A percentile compares a stretch with the other conserved stretches of the same genome.
Evolutionary conservation across 202 grass and related monocot genomes (phyloP).

Genomic region (Panicum virgatum): DNA sequence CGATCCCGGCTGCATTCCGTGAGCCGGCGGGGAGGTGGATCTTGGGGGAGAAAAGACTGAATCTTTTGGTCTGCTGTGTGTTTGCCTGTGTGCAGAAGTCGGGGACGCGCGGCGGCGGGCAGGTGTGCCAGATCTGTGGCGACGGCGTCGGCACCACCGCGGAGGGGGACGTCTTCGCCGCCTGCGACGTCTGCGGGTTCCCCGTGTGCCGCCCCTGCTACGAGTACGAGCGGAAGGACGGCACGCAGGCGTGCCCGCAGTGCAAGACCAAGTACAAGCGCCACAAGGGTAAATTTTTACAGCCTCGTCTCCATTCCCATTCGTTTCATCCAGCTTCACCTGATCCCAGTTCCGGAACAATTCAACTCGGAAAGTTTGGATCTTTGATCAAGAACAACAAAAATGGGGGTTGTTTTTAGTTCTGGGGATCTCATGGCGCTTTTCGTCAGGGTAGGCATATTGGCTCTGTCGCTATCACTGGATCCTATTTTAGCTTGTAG

Average conservation of each 20-base stretch:
- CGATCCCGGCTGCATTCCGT: neutral
- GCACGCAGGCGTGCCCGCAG: constrained; percentile 75
- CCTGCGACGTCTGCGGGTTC: constrained; percentile 73
- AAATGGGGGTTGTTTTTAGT: neutral
- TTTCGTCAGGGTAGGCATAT: neutral
- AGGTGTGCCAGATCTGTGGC: constrained; percentile 86
- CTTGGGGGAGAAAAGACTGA: neutral
- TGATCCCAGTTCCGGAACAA: neutral
- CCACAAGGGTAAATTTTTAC: constrained; percentile 58
- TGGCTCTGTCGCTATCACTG: neutral
- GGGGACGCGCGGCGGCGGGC: constrained; percentile 52
- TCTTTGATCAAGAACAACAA: constrained; percentile 5
- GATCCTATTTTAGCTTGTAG: neutral
- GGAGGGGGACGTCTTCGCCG: constrained; percentile 74
- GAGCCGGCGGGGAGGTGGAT: constrained; percentile 27
- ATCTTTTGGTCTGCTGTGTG: constrained; percentile 8
- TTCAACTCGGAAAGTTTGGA: constrained; percentile 1
- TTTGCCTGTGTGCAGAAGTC: constrained; percentile 57
- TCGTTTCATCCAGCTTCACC: neutral
- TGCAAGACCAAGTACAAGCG: constrained; percentile 97
- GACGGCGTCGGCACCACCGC: constrained; percentile 67
- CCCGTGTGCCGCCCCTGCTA: constrained; percentile 82
- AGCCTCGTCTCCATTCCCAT: neutral
- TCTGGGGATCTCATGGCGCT: constrained; percentile 6
- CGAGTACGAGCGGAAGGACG: constrained; percentile 89